phyloP scores from a whole-genome alignment of 2,329 filamentous ascomycete species.

The Colletotrichum melonis region DNA sequence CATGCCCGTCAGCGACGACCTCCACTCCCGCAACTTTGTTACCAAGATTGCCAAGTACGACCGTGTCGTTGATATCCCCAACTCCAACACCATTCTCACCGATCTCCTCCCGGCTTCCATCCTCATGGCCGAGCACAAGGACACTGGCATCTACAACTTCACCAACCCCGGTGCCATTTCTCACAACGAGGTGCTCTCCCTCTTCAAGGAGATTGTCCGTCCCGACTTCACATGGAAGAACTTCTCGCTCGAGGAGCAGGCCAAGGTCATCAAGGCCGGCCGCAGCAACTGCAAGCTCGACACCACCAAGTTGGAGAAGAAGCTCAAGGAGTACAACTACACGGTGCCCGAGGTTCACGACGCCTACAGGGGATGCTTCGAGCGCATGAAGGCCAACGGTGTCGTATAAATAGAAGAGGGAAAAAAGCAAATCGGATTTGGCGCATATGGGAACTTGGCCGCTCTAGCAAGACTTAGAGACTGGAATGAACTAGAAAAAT shows the following conservation, averaged over 20 bases:
- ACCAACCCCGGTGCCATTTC: conserved; percentile 77
- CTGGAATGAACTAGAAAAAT: background rate
- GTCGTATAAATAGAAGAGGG: conserved; percentile 52
- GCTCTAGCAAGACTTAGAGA: background rate
- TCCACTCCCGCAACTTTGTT: conserved; percentile 75
- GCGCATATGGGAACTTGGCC: conserved; percentile 1
- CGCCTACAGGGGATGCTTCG: conserved; percentile 71
- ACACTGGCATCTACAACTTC: conserved; percentile 76
- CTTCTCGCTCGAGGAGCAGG: conserved; percentile 74
- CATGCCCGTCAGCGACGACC: conserved; percentile 77
- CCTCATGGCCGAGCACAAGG: conserved; percentile 68
- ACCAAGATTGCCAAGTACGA: conserved; percentile 76
- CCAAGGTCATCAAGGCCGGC: conserved; percentile 74
- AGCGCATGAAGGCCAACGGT: conserved; percentile 70
- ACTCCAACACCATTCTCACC: conserved; percentile 74
- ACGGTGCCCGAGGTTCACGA: conserved; percentile 71
- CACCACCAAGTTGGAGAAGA: conserved; percentile 68
- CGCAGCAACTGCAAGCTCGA: conserved; percentile 75
- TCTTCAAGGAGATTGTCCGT: conserved; percentile 73
- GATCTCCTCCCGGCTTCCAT: conserved; percentile 73
- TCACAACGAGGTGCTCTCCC: conserved; percentile 74
- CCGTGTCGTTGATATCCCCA: conserved; percentile 74
- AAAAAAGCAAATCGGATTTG: background rate
- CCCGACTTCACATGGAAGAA: conserved; percentile 72
- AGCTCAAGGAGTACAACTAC: conserved; percentile 69